Evolutionary conservation across 306 rosid species (phyloP), one percentile per base, ranked within the genome.

Genomic region (Abrus precatorius): DNA sequence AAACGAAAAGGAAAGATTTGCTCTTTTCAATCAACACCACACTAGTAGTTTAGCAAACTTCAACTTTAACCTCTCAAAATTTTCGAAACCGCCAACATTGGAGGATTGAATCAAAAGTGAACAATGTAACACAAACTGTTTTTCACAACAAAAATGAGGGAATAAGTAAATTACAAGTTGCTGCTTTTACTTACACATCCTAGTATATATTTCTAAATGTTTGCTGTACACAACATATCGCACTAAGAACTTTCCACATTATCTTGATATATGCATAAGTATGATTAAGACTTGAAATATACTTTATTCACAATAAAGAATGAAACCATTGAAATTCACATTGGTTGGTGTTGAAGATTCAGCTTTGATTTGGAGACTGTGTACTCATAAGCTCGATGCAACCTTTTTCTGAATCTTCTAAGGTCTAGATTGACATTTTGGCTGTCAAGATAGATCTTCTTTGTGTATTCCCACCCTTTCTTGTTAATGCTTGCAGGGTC

Each of bases 381-480:
- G 80, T 87, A 66, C 60, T 75, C 67, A 84, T 93, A 89, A 79
- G 98, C 92, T 7, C 86, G 82, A 43, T 47, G 87, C 89, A 96
- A 75, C 62, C 89, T 91, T 73, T 93, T 93, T 38, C 79, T 76
- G 81, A 96, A 93, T 77, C 99, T 90, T 49, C 59, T 66, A 9
- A 96, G 87, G 57, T 90, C 88, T 45, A 93, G 70, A 11, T 50
- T 77, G 81, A 96, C 98, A 73, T 86, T 93, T 74, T 96, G 99
- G 77, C 93, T 84, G 41, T 92, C 97, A 77, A 96, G 99, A 82
- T 96, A 96, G 63, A 93, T 89, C 75, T 88, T 90, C 84, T 96
- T 96, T 1, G 99, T 96, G 86, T 82, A 96, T 52, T 92, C 83
- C 99, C 99, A 96, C 10, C 98, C 98, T 63, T 87, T 92, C 11